A percentile compares a stretch with the other conserved stretches of the same genome.
Evolutionary conservation across 768 basidiomycete genomes (phyloP).

Genomic region (Termitomyces sp.): DNA sequence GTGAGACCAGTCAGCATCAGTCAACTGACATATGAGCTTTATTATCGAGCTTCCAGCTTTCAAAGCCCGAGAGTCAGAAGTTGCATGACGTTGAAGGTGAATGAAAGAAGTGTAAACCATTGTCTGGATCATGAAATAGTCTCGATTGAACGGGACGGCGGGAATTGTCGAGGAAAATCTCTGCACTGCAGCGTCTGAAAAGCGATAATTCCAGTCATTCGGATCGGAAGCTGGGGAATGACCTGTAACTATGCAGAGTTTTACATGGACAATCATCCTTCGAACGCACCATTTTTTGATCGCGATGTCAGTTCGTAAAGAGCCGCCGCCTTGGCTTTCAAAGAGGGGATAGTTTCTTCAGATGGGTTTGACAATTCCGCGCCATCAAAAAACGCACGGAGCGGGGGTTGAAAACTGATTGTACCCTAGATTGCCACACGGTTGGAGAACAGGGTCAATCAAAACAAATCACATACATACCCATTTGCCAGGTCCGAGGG

Average conservation of each 20-base stretch:
- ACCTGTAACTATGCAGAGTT: constrained; percentile 14
- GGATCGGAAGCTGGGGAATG: constrained; percentile 28
- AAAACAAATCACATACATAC: constrained; percentile 13
- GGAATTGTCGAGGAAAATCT: constrained; percentile 33
- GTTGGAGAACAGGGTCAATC: not conserved
- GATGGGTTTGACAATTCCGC: constrained; percentile 16
- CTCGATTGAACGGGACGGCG: constrained; percentile 4
- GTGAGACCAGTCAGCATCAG: constrained; percentile 44
- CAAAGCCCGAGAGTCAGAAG: constrained; percentile 33
- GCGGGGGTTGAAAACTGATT: constrained; percentile 13
- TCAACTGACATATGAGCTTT: constrained; percentile 38
- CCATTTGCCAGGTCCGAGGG: constrained; percentile 15
- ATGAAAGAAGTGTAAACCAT: constrained; percentile 45
- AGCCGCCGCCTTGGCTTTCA: constrained; percentile 46
- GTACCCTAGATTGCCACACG: constrained; percentile 8
- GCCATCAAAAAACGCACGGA: constrained; percentile 23
- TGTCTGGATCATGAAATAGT: constrained; percentile 29
- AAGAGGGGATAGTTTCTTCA: constrained; percentile 26
- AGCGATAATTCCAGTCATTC: constrained; percentile 22
- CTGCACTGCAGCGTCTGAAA: constrained; percentile 38
- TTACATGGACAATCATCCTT: not conserved
- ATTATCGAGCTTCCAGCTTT: constrained; percentile 38
- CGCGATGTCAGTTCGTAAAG: constrained; percentile 51
- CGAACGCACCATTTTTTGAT: constrained; percentile 28
- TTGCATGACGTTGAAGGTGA: constrained; percentile 39